These are phyloP conservation scores for Russula vinacea DNA, from an alignment of 768 basidiomycete species.

Conservation along the genomic window DNA sequence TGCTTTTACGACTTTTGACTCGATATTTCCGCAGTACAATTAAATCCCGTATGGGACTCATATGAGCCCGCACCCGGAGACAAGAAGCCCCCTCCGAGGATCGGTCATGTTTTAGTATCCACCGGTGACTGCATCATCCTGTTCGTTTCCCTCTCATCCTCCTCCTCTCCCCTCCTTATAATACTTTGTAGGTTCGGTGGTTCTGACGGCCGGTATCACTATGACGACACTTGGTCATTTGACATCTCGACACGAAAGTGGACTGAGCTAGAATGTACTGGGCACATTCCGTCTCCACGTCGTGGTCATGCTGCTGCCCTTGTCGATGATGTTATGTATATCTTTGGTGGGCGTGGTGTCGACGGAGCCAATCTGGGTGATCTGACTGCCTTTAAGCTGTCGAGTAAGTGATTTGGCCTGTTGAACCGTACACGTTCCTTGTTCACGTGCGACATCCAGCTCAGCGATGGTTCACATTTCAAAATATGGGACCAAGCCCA, in stretches of 20 bases:
- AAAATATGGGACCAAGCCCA: slow-evolving; percentile 97
- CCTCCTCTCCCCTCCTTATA: slow-evolving; percentile 5
- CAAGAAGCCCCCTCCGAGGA: slow-evolving; percentile 73
- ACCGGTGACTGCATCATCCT: slow-evolving; percentile 50
- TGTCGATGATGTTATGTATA: slow-evolving; percentile 95
- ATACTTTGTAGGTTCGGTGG: slow-evolving; percentile 74
- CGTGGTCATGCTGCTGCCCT: slow-evolving; percentile 95
- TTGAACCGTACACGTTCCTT: not conserved
- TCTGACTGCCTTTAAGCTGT: slow-evolving; percentile 93
- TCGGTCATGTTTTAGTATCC: slow-evolving; percentile 87
- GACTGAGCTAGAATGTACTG: slow-evolving; percentile 92
- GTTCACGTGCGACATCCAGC: slow-evolving; percentile 47
- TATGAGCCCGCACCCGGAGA: slow-evolving; percentile 56
- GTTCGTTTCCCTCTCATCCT: slow-evolving; percentile 21
- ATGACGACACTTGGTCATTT: slow-evolving; percentile 98
- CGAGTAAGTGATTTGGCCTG: slow-evolving; percentile 60
- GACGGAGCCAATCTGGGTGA: slow-evolving; percentile 95
- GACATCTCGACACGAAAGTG: slow-evolving; percentile 76
- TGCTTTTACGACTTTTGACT: slow-evolving; percentile 16
- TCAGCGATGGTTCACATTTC: slow-evolving; percentile 99
- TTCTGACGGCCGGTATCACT: slow-evolving; percentile 94
- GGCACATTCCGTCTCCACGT: slow-evolving; percentile 90
- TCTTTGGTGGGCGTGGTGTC: slow-evolving; percentile 95
- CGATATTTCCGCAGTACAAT: slow-evolving; percentile 56
- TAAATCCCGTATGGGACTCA: slow-evolving; percentile 77